Conservation (phyloP, 1,139 yeast species). For the Kluyveromyces sp. region DNA sequence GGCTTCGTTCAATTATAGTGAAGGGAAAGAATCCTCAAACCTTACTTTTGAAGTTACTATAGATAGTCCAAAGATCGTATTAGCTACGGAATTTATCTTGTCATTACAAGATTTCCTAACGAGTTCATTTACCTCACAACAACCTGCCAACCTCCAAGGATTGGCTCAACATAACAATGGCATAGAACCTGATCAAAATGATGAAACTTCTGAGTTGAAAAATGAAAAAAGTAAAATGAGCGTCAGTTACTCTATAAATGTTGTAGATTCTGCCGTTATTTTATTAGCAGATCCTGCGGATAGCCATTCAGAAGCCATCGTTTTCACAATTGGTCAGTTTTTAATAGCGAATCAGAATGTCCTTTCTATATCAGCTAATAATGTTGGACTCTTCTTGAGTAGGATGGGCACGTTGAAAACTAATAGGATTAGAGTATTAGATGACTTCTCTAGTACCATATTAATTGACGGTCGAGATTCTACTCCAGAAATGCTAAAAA, state of each 20-base stretch:
- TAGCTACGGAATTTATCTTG: constrained; percentile 80
- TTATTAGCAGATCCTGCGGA: constrained; percentile 73
- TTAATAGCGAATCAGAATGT: constrained; percentile 62
- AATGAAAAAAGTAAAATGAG: neutral
- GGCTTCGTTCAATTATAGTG: constrained; percentile 43
- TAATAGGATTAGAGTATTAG: constrained; percentile 63
- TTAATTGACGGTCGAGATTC: constrained; percentile 69
- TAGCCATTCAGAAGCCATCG: constrained; percentile 74
- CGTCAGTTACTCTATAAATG: constrained; percentile 55
- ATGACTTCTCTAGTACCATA: constrained; percentile 78
- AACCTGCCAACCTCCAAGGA: constrained; percentile 9
- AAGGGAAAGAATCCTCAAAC: constrained; percentile 36
- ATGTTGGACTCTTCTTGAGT: constrained; percentile 81
- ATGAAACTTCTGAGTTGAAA: neutral
- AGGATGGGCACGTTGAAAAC: constrained; percentile 61
- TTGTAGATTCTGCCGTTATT: constrained; percentile 72
- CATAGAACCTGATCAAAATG: neutral
- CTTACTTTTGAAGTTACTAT: constrained; percentile 55
- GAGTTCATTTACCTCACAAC: constrained; percentile 31
- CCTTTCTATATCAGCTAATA: constrained; percentile 57
- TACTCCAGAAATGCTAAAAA: constrained; percentile 45
- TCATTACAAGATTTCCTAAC: constrained; percentile 61
- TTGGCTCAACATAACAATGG: neutral
- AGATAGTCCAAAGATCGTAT: constrained; percentile 71
- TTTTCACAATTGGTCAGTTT: constrained; percentile 78